phyloP scores from a whole-genome alignment of 2,329 filamentous ascomycete genomes.

The Aspergillus ibericus region DNA sequence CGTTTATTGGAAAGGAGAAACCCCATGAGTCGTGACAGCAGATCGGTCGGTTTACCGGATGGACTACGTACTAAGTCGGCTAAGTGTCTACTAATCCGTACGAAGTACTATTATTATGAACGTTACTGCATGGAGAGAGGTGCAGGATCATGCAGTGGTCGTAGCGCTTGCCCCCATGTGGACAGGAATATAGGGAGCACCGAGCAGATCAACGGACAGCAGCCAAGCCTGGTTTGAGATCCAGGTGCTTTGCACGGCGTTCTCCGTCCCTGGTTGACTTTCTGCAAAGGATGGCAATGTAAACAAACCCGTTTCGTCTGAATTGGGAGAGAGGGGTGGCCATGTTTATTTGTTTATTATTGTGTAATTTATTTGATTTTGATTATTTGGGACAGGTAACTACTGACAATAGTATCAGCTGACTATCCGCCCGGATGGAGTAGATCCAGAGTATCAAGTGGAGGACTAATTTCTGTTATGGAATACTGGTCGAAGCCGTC shows the following conservation, averaged over 20 bases:
- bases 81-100: neutral
- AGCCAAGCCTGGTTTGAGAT: slow-evolving; percentile 4
- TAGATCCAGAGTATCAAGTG: slow-evolving; percentile 9
- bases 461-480: slow-evolving; percentile 11
- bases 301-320: neutral
- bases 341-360: neutral
- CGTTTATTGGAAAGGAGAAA: neutral
- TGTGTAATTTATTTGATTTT: neutral
- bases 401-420: slow-evolving; percentile 3
- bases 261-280: neutral
- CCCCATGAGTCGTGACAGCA: neutral
- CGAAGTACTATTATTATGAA: neutral
- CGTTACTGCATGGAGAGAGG: neutral
- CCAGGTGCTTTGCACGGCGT: neutral
- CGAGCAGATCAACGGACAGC: neutral
- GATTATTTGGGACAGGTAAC: neutral
- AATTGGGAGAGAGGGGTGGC: neutral
- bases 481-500: slow-evolving; percentile 17
- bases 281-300: neutral
- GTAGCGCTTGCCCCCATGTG: slow-evolving; percentile 8
- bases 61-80: neutral
- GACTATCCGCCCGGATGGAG: neutral
- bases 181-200: slow-evolving; percentile 3
- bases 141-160: slow-evolving; percentile 6
- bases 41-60: neutral